Evolutionary conservation across 139 green algal genomes (phyloP).

Genomic region (Chlorella vulgaris): DNA sequence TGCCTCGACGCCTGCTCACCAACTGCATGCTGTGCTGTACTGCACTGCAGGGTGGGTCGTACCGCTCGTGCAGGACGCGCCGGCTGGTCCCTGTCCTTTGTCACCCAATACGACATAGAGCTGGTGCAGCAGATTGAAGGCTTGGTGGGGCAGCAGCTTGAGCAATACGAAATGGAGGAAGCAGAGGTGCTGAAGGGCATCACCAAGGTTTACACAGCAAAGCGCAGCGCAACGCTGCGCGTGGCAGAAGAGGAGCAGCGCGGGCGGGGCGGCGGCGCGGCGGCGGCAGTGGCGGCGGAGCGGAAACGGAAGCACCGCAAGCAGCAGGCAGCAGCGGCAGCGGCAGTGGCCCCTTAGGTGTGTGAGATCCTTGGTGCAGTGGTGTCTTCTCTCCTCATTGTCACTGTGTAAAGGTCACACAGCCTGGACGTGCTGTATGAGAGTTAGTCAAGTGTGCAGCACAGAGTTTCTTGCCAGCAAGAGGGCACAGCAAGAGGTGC

Average conservation of each 20-base stretch:
- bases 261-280: neutral
- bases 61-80: constrained; percentile 81
- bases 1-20: no score
- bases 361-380: neutral
- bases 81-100: constrained; percentile 89
- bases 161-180: constrained; percentile 65
- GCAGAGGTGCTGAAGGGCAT: constrained; percentile 83
- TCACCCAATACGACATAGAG: constrained; percentile 87
- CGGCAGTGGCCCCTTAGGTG: neutral
- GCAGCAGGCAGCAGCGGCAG: neutral
- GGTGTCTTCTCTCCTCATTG: no score
- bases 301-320: constrained; percentile 28
- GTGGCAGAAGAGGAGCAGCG: constrained; percentile 50
- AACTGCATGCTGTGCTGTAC: neutral
- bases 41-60: constrained; percentile 75
- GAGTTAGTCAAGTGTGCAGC: no score
- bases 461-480: neutral
- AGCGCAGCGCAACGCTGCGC: constrained; percentile 60
- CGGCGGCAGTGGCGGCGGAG: neutral
- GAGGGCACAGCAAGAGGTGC: neutral
- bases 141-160: constrained; percentile 68
- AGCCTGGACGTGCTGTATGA: no score
- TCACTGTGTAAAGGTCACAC: no score
- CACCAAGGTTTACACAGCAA: constrained; percentile 72
- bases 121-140: constrained; percentile 66